These are phyloP conservation scores for Colletotrichum sp. DNA, from an alignment of 2,329 filamentous ascomycete genomes.

Conservation along the genomic window DNA sequence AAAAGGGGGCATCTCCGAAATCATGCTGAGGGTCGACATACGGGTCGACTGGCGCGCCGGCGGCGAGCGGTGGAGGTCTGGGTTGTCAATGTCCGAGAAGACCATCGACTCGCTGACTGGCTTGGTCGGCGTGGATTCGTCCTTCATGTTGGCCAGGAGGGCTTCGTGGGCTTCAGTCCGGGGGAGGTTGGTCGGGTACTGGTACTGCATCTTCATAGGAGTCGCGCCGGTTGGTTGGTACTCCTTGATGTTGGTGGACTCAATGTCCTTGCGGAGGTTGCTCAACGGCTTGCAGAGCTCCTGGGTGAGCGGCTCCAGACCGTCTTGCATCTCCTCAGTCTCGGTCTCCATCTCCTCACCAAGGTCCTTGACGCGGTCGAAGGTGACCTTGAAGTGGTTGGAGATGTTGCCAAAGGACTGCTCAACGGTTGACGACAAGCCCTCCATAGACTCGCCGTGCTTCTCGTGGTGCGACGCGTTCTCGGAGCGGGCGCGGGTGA, in stretches of 20 bases:
- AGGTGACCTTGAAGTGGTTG: constrained; percentile 71
- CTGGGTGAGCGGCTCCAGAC: constrained; percentile 64
- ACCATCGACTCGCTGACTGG: constrained; percentile 29
- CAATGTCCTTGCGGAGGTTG: constrained; percentile 73
- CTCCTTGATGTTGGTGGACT: constrained; percentile 70
- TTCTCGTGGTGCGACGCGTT: constrained; percentile 79
- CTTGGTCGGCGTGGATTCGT: constrained; percentile 30
- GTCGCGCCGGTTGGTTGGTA: constrained; percentile 88
- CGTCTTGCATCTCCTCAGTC: constrained; percentile 61
- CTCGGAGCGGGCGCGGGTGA: constrained; percentile 79
- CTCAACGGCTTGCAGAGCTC: constrained; percentile 72
- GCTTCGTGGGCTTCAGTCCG: constrained; percentile 64
- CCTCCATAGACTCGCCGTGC: constrained; percentile 70
- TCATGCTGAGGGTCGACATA: constrained; percentile 20
- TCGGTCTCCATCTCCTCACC: constrained; percentile 70
- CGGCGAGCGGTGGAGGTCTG: constrained; percentile 2
- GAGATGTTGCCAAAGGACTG: constrained; percentile 76
- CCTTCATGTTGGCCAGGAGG: constrained; percentile 48
- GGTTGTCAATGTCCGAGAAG: constrained; percentile 43
- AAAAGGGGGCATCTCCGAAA: constrained; percentile 28
- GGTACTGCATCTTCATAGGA: constrained; percentile 80
- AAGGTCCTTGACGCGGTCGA: constrained; percentile 71
- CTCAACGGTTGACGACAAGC: constrained; percentile 71
- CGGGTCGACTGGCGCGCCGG: constrained; percentile 16
- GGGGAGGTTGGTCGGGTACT: constrained; percentile 80